Evolutionary conservation across 1,284 basidiomycete species (phyloP).

Genomic region (Apiotrichum porosum): DNA sequence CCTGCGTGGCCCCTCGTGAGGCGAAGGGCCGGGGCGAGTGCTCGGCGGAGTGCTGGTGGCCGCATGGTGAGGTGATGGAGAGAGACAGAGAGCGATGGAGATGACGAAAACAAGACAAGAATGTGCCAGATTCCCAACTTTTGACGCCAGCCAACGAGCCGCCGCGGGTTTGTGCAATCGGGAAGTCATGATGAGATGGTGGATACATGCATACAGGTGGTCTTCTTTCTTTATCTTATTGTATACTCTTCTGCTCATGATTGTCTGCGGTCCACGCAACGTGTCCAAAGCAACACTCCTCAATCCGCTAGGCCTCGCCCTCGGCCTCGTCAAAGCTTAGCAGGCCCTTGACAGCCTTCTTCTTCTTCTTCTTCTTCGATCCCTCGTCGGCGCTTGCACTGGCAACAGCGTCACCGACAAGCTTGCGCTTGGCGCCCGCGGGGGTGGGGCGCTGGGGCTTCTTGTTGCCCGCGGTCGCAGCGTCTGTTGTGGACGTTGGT

Average conservation of each 20-base stretch:
- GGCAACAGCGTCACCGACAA: slow-evolving; percentile 25
- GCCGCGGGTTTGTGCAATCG: no score
- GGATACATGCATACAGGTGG: slow-evolving; percentile 3
- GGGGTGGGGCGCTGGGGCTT: slow-evolving; percentile 12
- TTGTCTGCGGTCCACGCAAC: background rate
- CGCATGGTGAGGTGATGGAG: background rate
- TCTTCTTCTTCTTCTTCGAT: slow-evolving; percentile 37
- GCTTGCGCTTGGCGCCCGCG: slow-evolving; percentile 33
- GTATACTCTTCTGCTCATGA: no score
- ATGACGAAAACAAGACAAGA: background rate
- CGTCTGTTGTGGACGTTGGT: no score
- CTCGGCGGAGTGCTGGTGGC: background rate
- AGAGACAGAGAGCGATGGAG: background rate
- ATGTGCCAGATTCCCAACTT: background rate
- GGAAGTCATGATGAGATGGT: background rate
- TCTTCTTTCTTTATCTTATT: no score
- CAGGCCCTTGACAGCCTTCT: slow-evolving; percentile 38
- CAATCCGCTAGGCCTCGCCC: slow-evolving; percentile 22
- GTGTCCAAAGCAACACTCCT: no score
- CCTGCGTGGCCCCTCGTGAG: slow-evolving; percentile 4
- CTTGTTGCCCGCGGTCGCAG: slow-evolving; percentile 11
- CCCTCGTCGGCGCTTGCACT: slow-evolving; percentile 17
- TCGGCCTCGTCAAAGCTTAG: slow-evolving; percentile 45
- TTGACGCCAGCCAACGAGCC: background rate
- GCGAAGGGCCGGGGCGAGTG: background rate